These are phyloP conservation scores for Colletotrichum aenigma DNA, from an alignment of 2,329 filamentous ascomycete species.

Conservation along the genomic window DNA sequence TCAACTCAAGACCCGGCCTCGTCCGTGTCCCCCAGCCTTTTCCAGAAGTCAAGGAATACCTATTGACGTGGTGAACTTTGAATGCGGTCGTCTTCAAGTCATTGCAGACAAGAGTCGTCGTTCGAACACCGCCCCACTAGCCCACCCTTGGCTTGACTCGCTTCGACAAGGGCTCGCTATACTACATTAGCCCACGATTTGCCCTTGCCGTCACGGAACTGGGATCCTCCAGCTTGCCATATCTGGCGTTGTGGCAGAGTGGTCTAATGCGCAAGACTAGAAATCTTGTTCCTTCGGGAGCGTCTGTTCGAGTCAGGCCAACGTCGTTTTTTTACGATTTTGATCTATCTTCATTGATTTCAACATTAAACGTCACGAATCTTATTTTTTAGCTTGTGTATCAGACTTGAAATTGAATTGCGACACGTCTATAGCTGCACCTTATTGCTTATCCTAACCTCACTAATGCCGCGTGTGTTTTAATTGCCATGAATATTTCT, in stretches of 20 bases:
- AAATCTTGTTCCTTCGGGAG: slow-evolving; percentile 10
- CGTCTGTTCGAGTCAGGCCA: slow-evolving; percentile 4
- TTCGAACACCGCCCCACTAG: background rate
- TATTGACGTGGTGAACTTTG: background rate
- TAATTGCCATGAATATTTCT: no score
- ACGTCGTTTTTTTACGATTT: background rate
- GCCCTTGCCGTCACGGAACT: accelerated
- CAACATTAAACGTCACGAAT: no score
- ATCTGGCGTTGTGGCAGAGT: background rate
- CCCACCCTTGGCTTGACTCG: background rate
- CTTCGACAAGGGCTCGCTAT: background rate
- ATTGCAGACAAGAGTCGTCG: background rate
- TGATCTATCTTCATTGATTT: background rate
- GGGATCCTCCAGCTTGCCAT: background rate
- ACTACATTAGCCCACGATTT: background rate
- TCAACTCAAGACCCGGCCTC: no score
- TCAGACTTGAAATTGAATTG: no score
- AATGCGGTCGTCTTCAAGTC: no score
- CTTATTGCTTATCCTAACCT: no score
- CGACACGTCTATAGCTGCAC: no score
- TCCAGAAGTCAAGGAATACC: background rate
- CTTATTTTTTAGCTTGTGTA: background rate
- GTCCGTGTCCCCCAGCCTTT: background rate
- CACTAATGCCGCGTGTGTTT: no score
- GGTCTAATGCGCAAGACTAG: slow-evolving; percentile 10